These are phyloP conservation scores for Xylaria digitata DNA, from an alignment of 2,329 filamentous ascomycete genomes.

Conservation along the genomic window DNA sequence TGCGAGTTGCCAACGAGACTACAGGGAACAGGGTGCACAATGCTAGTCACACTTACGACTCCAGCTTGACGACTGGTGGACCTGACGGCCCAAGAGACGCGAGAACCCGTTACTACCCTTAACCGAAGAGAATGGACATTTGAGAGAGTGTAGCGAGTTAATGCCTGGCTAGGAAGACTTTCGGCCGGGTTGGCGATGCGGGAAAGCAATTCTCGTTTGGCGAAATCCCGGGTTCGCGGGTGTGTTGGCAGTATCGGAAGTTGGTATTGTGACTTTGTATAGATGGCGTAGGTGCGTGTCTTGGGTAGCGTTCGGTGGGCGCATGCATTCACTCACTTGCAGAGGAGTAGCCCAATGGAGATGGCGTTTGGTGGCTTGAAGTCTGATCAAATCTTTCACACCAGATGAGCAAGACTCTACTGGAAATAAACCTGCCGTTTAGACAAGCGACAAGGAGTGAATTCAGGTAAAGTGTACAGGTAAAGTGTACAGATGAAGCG, in stretches of 20 bases:
- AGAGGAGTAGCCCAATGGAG: slow-evolving; percentile 4
- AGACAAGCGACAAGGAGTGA: slow-evolving; percentile 16
- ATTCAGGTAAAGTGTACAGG: slow-evolving; percentile 8
- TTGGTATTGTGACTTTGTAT: slow-evolving; percentile 14
- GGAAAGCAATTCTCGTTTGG: slow-evolving; percentile 29
- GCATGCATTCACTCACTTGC: slow-evolving; percentile 17
- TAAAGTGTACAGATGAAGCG: not conserved
- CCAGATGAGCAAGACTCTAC: slow-evolving; percentile 13
- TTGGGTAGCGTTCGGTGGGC: slow-evolving; percentile 15
- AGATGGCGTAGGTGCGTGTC: slow-evolving; percentile 24
- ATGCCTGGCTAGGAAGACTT: slow-evolving; percentile 28
- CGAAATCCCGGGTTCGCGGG: slow-evolving; percentile 8
- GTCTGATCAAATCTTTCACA: slow-evolving; percentile 20
- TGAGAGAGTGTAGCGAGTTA: slow-evolving; percentile 36
- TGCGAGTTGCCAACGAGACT: slow-evolving; percentile 18
- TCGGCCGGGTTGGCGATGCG: slow-evolving; percentile 16
- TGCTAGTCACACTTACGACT: slow-evolving; percentile 48
- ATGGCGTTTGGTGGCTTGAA: slow-evolving; percentile 23
- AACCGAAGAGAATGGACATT: slow-evolving; percentile 37
- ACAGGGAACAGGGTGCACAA: slow-evolving; percentile 25
- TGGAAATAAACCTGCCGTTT: slow-evolving; percentile 21
- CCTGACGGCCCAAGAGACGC: slow-evolving; percentile 45
- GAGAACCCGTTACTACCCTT: slow-evolving; percentile 40
- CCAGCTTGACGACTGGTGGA: slow-evolving; percentile 52
- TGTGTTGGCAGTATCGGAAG: slow-evolving; percentile 10